Percentiles rank a stretch among this genome's conserved stretches.
These are phyloP conservation scores for button mushroom (Agaricus bisporus) DNA, from an alignment of 768 basidiomycete species.

Conservation along the genomic window DNA sequence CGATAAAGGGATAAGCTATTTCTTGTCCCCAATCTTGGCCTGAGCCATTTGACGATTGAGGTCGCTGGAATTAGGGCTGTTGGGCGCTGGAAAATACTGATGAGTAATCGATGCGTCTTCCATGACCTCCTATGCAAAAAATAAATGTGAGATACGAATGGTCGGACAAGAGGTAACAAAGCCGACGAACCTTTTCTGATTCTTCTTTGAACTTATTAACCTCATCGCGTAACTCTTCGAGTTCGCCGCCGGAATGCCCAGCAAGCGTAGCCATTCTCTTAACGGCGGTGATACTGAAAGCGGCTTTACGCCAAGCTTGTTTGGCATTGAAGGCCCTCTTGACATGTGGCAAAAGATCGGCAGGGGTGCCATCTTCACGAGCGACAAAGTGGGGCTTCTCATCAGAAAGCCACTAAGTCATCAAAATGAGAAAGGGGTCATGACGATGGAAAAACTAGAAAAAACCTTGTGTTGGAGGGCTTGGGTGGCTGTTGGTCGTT, in stretches of 20 bases:
- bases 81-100: neutral
- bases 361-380: conserved; percentile 51
- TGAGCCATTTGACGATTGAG: neutral
- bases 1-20: neutral
- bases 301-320: conserved; percentile 85
- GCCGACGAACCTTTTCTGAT: conserved; percentile 46
- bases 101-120: conserved; percentile 15
- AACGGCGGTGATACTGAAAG: conserved; percentile 80
- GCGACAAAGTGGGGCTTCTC: conserved; percentile 65
- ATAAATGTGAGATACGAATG: neutral
- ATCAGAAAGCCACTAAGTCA: conserved; percentile 66
- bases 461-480: conserved; percentile 61
- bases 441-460: neutral
- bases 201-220: conserved; percentile 73
- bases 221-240: conserved; percentile 48
- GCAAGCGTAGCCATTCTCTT: conserved; percentile 68
- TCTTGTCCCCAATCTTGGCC: conserved; percentile 5
- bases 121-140: conserved; percentile 1
- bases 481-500: conserved; percentile 74
- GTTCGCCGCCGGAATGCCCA: conserved; percentile 26
- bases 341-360: conserved; percentile 83
- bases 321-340: conserved; percentile 87
- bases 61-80: neutral
- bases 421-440: neutral
- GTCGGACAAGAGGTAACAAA: neutral